Evolutionary conservation across 352 stramenopile species (phyloP).

Genomic region (Elongisporangium senticosum): DNA sequence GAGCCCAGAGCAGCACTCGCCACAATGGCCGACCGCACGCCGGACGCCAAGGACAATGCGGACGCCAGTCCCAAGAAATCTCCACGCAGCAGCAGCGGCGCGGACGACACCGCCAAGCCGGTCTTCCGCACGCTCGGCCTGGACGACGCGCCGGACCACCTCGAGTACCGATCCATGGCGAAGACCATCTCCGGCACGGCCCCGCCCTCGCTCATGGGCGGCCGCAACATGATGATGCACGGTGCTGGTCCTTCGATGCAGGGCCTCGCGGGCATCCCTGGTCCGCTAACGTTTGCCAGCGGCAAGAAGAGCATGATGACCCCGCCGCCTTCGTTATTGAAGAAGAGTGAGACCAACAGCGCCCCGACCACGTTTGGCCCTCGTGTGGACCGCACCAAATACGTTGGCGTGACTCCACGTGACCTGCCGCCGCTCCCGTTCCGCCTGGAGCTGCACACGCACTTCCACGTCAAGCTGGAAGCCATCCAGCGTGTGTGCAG

Average conservation of each 20-base stretch:
- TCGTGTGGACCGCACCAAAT: conserved; percentile 72
- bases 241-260: background rate
- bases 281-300: conserved; percentile 36
- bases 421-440: conserved; percentile 74
- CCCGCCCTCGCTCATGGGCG: conserved; percentile 38
- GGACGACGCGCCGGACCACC: conserved; percentile 38
- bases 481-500: conserved; percentile 70
- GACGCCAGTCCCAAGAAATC: conserved; percentile 2
- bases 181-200: conserved; percentile 23
- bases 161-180: conserved; percentile 56
- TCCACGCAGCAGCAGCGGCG: background rate
- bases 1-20: background rate
- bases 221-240: conserved; percentile 22
- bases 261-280: conserved; percentile 24
- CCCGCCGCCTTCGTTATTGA: conserved; percentile 18
- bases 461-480: conserved; percentile 83
- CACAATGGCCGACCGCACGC: conserved; percentile 23
- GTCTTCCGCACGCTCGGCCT: conserved; percentile 32
- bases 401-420: conserved; percentile 56
- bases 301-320: conserved; percentile 24
- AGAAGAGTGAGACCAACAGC: conserved; percentile 15
- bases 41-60: conserved; percentile 71
- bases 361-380: conserved; percentile 37
- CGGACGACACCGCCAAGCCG: conserved; percentile 14
- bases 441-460: conserved; percentile 80